Conservation (phyloP, 2,329 filamentous ascomycete genomes). For the Pseudogymnoascus pannorum region DNA sequence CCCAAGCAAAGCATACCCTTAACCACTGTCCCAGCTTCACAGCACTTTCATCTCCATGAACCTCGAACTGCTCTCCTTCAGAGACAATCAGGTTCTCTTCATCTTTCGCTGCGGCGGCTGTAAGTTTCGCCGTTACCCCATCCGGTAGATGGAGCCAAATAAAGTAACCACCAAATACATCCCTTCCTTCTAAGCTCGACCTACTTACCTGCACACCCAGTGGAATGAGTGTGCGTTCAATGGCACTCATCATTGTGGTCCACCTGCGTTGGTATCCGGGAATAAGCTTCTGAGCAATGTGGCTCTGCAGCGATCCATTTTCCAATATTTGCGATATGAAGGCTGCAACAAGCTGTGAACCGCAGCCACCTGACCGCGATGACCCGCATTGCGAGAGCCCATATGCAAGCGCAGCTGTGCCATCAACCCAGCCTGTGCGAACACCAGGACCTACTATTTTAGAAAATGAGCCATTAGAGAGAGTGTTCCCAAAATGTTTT, state of each 20-base stretch:
- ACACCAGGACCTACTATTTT: slow-evolving; percentile 58
- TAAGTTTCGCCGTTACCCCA: slow-evolving; percentile 34
- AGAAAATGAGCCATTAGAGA: slow-evolving; percentile 61
- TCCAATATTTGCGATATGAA: slow-evolving; percentile 43
- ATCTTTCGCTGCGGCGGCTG: slow-evolving; percentile 31
- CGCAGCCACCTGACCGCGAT: slow-evolving; percentile 27
- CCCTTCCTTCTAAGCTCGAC: slow-evolving; percentile 3
- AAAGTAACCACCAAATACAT: slow-evolving; percentile 53
- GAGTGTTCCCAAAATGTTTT: slow-evolving; percentile 55
- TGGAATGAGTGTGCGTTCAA: slow-evolving; percentile 19
- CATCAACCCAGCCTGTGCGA: slow-evolving; percentile 58
- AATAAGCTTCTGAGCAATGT: slow-evolving; percentile 45
- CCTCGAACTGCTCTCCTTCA: slow-evolving; percentile 48
- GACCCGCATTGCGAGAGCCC: slow-evolving; percentile 45
- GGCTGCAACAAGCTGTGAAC: slow-evolving; percentile 24
- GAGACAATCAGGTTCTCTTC: slow-evolving; percentile 49
- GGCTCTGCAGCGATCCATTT: slow-evolving; percentile 43
- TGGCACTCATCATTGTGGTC: slow-evolving; percentile 18
- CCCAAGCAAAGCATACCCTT: slow-evolving; percentile 52
- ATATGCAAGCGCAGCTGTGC: slow-evolving; percentile 47
- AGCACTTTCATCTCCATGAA: slow-evolving; percentile 30
- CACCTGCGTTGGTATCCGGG: slow-evolving; percentile 43
- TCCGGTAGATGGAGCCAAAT: slow-evolving; percentile 53
- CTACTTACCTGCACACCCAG: slow-evolving; percentile 19
- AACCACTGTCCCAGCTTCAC: slow-evolving; percentile 33